Evolutionary conservation across 495 filamentous ascomycete genomes (phyloP).

Genomic region (Aspergillus kassunensis): DNA sequence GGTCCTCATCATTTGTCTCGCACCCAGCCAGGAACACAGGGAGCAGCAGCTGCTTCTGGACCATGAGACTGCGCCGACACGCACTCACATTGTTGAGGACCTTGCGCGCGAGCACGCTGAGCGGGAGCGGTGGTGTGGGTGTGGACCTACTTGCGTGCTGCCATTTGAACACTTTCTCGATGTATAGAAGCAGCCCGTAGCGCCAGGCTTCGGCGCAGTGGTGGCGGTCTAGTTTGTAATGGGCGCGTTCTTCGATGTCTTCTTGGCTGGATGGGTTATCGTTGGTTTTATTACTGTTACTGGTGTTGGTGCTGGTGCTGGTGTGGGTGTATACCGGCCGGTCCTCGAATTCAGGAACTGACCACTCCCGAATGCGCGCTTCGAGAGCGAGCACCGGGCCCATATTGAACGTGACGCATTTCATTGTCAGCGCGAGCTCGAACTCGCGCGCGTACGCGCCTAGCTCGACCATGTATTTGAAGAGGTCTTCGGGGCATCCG

Average conservation of each 20-base stretch:
- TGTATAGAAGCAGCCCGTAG: slow-evolving; percentile 26
- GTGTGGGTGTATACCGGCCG: no score
- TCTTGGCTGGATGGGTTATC: no score
- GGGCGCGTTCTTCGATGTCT: slow-evolving; percentile 12
- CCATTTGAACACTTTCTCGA: slow-evolving; percentile 24
- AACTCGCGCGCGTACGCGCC: slow-evolving; percentile 19
- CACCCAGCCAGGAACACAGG: slow-evolving; percentile 29
- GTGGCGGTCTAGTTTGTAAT: slow-evolving; percentile 24
- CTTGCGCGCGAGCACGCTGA: no score
- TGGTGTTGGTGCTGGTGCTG: no score
- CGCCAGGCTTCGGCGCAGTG: slow-evolving; percentile 31
- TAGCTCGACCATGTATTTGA: slow-evolving; percentile 19
- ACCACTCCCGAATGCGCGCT: no score
- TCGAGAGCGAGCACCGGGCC: no score
- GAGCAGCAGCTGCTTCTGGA: slow-evolving; percentile 25
- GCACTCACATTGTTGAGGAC: slow-evolving; percentile 23
- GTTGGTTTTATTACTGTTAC: no score
- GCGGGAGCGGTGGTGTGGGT: no score
- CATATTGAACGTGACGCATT: slow-evolving; percentile 26
- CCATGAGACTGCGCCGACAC: slow-evolving; percentile 22
- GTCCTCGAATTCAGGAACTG: no score
- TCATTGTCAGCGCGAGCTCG: slow-evolving; percentile 22
- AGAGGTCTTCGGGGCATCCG: slow-evolving; percentile 22
- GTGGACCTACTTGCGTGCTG: not conserved
- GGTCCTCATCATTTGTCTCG: slow-evolving; percentile 20